Evolutionary conservation across 352 stramenopile species (phyloP), one percentile per base, ranked within the genome.

Genomic region (Elongisporangium undulatum): DNA sequence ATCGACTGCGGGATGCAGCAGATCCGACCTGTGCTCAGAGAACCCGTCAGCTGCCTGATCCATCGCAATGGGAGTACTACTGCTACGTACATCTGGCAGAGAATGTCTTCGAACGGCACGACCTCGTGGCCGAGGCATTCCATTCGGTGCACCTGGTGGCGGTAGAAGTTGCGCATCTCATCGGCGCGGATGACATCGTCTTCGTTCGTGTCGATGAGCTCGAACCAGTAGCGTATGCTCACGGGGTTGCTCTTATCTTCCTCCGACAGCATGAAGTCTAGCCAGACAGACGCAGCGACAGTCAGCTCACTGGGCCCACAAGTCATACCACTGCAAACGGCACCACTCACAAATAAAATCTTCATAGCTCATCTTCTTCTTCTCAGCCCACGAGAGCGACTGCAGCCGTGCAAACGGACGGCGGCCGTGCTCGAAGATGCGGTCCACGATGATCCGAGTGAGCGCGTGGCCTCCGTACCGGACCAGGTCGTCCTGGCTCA

Each of bases 231-330:
- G 53, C 87, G 75, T 52, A 99, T 77, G 55, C 90, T 98, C 45
- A 97, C 85, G 29, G 94, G 87, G 75, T 98, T 99, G 55, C 92
- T 93, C 77, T 99, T 99, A 75, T 99, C 97, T 87, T 99, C 97
- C 77, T 99, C 97, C 50, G 86, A 97, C 16, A 99, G 81, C 95
- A 99, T 99, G 77, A 99, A 99, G 79, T 98, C 85, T 95, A 59
- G 2, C 8, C 22, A n/a, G 49, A 34, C 19, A 49, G 24, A 45
- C 34, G 50, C 17, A 26, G n/a, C 38, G 41, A 13, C 17, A 4
- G 52, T 34, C 19, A 59, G 26, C 8, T 56, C 17, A 49, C 20
- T 59, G 13, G 57, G 55, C 26, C 48, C 13, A 45, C 23, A 58
- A n/a, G 13, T 34, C 12, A 51, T 5, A 21, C 6, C 48, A 20